Percentiles rank a stretch among this genome's conserved stretches.
Evolutionary conservation across 352 stramenopile genomes (phyloP).

Genomic region (Phytophthora syringae): DNA sequence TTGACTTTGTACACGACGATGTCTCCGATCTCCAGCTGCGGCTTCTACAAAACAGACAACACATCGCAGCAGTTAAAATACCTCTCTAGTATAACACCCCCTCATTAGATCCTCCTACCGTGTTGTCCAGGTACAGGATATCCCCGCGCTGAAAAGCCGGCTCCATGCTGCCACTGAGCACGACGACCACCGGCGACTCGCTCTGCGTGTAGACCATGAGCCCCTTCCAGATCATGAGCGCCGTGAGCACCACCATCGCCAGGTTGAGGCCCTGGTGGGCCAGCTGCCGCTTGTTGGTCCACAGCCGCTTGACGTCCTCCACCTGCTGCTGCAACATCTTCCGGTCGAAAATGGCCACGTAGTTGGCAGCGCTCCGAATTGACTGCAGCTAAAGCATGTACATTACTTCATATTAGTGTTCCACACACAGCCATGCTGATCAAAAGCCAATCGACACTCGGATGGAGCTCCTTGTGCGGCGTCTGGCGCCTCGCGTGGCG

Average conservation of each 20-base stretch:
- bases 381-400: not conserved
- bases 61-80: slow-evolving; percentile 3
- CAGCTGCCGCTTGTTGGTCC: slow-evolving; percentile 98
- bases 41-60: slow-evolving; percentile 52
- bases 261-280: slow-evolving; percentile 98
- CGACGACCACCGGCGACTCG: slow-evolving; percentile 98
- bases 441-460: not conserved
- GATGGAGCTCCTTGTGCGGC: slow-evolving; percentile 27
- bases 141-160: slow-evolving; percentile 99
- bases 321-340: slow-evolving; percentile 88
- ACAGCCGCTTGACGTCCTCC: slow-evolving; percentile 98
- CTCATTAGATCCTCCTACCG: slow-evolving; percentile 40
- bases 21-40: slow-evolving; percentile 84
- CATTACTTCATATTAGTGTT: too few relatives aligned
- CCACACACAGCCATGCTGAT: not conserved
- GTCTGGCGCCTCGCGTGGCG: not conserved
- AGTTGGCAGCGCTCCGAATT: not conserved
- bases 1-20: slow-evolving; percentile 98
- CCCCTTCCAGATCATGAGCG: slow-evolving; percentile 99
- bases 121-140: slow-evolving; percentile 99
- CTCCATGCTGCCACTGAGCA: slow-evolving; percentile 98
- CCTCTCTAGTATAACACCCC: not conserved
- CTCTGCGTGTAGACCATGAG: slow-evolving; percentile 98
- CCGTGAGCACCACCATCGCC: slow-evolving; percentile 98
- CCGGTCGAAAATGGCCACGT: slow-evolving; percentile 20